A percentile compares a stretch with the other conserved stretches of the same genome.
phyloP scores from a whole-genome alignment of 2,329 filamentous ascomycete genomes.

The Ceratocystis eucalypticola region DNA sequence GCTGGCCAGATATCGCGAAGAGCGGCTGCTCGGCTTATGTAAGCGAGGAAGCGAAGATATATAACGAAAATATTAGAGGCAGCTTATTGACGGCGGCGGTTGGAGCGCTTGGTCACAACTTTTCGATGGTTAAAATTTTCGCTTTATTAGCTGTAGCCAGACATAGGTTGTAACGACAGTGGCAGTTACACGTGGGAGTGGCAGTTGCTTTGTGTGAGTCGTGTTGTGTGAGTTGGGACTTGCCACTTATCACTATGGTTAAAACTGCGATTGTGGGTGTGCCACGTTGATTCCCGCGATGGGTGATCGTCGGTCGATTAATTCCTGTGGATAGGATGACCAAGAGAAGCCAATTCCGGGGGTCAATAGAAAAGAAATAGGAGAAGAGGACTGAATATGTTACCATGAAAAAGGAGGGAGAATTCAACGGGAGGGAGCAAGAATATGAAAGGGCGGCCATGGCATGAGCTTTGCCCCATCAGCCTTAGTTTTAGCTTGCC shows the following conservation, averaged over 20 bases:
- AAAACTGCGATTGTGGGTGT: not conserved
- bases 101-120: not conserved
- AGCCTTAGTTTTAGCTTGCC: slow-evolving; percentile 1
- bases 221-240: too few relatives aligned
- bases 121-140: not conserved
- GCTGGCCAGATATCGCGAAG: not conserved
- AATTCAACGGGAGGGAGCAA: not conserved
- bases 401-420: not conserved
- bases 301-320: not conserved
- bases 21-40: not conserved
- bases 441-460: not conserved
- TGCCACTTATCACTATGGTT: too few relatives aligned
- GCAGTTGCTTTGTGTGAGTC: slow-evolving; percentile 1
- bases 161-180: not conserved
- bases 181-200: not conserved
- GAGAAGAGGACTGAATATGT: not conserved
- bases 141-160: not conserved
- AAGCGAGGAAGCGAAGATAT: not conserved
- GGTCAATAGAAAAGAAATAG: not conserved
- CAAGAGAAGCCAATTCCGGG: not conserved
- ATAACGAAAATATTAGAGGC: not conserved
- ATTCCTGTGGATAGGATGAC: not conserved
- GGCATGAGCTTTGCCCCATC: not conserved
- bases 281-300: slow-evolving; percentile 1
- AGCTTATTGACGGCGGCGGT: not conserved